Base-by-base conservation (phyloP, 495 filamentous ascomycete species). In the Penicillium verhagenii region DNA sequence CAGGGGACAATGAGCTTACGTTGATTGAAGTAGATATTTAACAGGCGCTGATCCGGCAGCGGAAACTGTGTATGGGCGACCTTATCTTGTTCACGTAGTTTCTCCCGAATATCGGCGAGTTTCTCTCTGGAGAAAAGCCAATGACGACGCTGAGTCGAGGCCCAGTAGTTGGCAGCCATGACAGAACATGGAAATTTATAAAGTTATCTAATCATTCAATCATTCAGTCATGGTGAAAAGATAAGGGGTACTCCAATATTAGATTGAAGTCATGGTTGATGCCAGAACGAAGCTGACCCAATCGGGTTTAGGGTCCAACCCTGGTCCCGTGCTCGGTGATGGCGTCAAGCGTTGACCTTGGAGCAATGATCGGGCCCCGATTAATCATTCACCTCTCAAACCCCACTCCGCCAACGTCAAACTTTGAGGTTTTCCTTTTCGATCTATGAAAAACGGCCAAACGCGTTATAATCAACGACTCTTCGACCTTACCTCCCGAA, bases 141-240 rank as follows among this genome's bases (percentile, higher is more conserved):
- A 72, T 89, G 81, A 58, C 82, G 84, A 50, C 87, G 82, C 72
- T 98, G 94, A 14, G 91, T 92, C 46, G 93, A 97, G 51, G 87
- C 88, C 94, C 95, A 98, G 72, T 89, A 98, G 71, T 94, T 97
- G 63, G 93, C 90, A 49, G 94, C 92, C 94, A 98, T 98, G 39
- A 40, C 56, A 38, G 49, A 48, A 24, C 47, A 37, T 50, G 47
- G 33, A 19, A 35, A 14, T n/a, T 35, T 35, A 35, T 28, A 28
- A 2, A 28, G 6, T 28, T 18, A 44, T 44, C 16, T 14, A 42
- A 3, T 45, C 42, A 45, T 24, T 21, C 23, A 45, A 14, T 45
- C 35, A 48, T 43, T 21, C 53, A 45, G 18, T 35, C 16, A 43
- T n/a, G 16, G 2, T 48, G n/a, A 50, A 38, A 47, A 52, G 21